phyloP scores from a whole-genome alignment of 768 basidiomycete genomes.

The Leccinum broughii region DNA sequence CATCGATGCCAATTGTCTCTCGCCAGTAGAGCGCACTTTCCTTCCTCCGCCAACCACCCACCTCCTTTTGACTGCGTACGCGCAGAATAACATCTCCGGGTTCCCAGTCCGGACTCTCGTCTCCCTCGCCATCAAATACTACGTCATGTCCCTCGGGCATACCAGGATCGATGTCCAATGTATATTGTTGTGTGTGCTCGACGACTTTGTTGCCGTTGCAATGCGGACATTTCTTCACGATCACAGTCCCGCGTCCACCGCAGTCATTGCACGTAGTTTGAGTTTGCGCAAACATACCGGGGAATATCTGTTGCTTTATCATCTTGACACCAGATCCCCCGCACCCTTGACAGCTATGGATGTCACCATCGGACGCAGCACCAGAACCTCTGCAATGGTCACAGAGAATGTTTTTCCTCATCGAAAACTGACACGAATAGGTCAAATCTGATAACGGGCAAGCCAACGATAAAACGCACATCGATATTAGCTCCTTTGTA shows the following conservation, averaged over 20 bases:
- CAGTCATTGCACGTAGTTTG: slow-evolving; percentile 85
- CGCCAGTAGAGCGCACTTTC: slow-evolving; percentile 90
- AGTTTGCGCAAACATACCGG: slow-evolving; percentile 92
- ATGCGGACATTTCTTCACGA: slow-evolving; percentile 76
- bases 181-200: slow-evolving; percentile 78
- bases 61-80: slow-evolving; percentile 73
- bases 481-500: slow-evolving; percentile 88
- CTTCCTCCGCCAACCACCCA: slow-evolving; percentile 85
- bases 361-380: slow-evolving; percentile 85
- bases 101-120: slow-evolving; percentile 96
- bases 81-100: slow-evolving; percentile 90
- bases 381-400: slow-evolving; percentile 97
- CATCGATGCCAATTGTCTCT: slow-evolving; percentile 87
- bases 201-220: slow-evolving; percentile 82
- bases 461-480: slow-evolving; percentile 39
- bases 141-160: slow-evolving; percentile 94
- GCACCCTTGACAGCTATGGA: slow-evolving; percentile 84
- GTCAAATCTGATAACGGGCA: slow-evolving; percentile 1
- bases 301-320: slow-evolving; percentile 89
- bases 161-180: slow-evolving; percentile 82
- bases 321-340: slow-evolving; percentile 84
- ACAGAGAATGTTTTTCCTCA: slow-evolving; percentile 90
- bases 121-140: slow-evolving; percentile 94
- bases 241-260: slow-evolving; percentile 76
- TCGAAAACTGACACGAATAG: slow-evolving; percentile 67